Evolutionary conservation across 495 filamentous ascomycete species (phyloP), one percentile per base, ranked within the genome.

Genomic region (Neurospora cerealis): DNA sequence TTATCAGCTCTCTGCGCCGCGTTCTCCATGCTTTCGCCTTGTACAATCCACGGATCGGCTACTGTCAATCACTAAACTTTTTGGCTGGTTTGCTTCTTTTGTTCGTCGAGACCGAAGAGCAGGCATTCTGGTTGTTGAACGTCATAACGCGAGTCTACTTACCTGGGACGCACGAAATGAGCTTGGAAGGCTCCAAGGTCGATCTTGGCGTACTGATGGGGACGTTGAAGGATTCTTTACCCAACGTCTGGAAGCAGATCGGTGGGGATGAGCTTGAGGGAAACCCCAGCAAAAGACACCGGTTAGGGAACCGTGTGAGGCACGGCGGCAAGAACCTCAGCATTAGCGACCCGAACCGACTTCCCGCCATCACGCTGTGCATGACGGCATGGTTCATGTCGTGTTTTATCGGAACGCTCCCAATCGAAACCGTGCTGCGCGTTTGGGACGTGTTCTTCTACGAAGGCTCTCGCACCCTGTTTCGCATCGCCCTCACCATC

Each of bases 321-420:
- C 75, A 76, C 19, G 75, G 75, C 32, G 54, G 54, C 66, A 82
- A 81, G 74, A 73, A 74, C 54, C 74, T 69, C 37, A 74, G 73
- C 48, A 71, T 78, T 54, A 78, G 72, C 75, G 84, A 86, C 71
- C 79, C 84, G 2, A 83, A 83, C 28, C 89, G 92, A 3, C 84
- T 97, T 9, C 96, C 96, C 0, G 93, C 96, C 13, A 94, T 99
- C 76, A 95, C 93, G 10, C 87, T 99, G 2, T 95, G 94, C 74
- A 91, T 95, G 78, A 97, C 95, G 2, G 91, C 94, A n/a, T 99
- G 96, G 96, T 96, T 99, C 81, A 99, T 99, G 96, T 94, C 91
- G 19, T 91, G 94, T 62, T 98, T 96, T 81, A 95, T 98, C 80
- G 94, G 95, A 42, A 97, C 91, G 1, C 81, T 99, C 37, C 96